phyloP scores from a whole-genome alignment of 805 yeast species.

The Hanseniaspora opuntiae region DNA sequence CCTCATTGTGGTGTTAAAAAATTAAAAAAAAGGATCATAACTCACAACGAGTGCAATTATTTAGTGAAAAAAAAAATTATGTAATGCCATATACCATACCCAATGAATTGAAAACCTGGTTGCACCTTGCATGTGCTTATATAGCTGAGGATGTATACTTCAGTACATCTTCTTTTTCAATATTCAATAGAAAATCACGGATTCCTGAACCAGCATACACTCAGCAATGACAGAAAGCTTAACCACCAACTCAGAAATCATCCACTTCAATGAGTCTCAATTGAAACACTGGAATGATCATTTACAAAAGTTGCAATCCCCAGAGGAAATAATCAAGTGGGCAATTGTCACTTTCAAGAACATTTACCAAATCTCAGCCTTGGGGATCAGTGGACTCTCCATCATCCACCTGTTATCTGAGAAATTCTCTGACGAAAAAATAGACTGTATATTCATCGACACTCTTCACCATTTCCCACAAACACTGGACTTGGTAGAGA shows the following conservation, averaged over 20 bases:
- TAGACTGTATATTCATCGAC: slow-evolving; percentile 59
- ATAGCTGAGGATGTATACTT: too few species aligned
- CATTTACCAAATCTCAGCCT: slow-evolving; percentile 83
- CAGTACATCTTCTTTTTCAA: not conserved
- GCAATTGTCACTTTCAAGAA: slow-evolving; percentile 69
- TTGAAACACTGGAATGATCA: slow-evolving; percentile 52
- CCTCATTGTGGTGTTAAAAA: too few species aligned
- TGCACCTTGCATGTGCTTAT: too few species aligned
- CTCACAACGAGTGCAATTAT: too few species aligned
- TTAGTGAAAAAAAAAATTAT: too few species aligned
- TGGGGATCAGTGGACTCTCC: slow-evolving; percentile 84
- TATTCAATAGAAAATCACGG: not conserved
- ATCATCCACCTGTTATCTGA: slow-evolving; percentile 60
- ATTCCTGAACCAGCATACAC: not conserved
- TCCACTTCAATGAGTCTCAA: slow-evolving; percentile 37
- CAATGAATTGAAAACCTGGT: too few species aligned
- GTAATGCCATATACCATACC: too few species aligned
- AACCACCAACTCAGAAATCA: slow-evolving; percentile 23
- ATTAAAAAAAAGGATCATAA: too few species aligned
- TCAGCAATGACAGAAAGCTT: not conserved
- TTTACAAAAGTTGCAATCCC: slow-evolving; percentile 36
- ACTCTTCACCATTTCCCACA: slow-evolving; percentile 93
- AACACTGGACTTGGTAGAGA: slow-evolving; percentile 59
- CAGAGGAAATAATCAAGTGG: slow-evolving; percentile 72
- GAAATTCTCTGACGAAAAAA: slow-evolving; percentile 14